Evolutionary conservation across 1,284 basidiomycete genomes (phyloP).

Genomic region (Ceratobasidium theobromae): DNA sequence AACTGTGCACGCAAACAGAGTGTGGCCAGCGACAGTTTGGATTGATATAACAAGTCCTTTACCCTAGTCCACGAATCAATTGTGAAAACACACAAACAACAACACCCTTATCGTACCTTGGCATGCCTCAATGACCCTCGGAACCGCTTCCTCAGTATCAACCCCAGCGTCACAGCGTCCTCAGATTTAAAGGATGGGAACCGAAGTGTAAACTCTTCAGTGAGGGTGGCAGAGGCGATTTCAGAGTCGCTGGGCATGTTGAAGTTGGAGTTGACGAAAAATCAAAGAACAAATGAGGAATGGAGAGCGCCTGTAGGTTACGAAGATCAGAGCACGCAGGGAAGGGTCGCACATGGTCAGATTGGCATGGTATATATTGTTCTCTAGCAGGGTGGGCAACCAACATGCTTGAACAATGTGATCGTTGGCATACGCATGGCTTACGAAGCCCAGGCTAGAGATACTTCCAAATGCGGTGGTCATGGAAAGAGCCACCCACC

Average conservation of each 20-base stretch:
- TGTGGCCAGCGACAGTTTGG: constrained; percentile 67
- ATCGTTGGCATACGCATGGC: neutral
- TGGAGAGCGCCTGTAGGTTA: constrained; percentile 2
- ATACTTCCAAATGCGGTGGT: neutral
- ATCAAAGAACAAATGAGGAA: neutral
- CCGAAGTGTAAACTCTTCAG: constrained; percentile 65
- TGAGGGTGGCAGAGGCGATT: constrained; percentile 65
- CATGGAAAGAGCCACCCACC: neutral
- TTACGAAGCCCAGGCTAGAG: constrained; percentile 5
- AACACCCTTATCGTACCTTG: constrained; percentile 7
- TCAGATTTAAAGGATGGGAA: constrained; percentile 71
- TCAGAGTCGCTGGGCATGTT: constrained; percentile 63
- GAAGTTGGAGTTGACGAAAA: constrained; percentile 39
- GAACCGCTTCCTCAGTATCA: constrained; percentile 77
- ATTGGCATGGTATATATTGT: constrained; percentile 10
- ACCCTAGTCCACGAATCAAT: constrained; percentile 51
- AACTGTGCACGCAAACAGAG: constrained; percentile 75
- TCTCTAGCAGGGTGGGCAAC: neutral
- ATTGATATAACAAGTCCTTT: constrained; percentile 76
- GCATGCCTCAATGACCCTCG: constrained; percentile 65
- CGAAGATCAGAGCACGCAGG: constrained; percentile 26
- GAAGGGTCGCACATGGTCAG: constrained; percentile 12
- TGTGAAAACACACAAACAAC: neutral
- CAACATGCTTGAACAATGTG: constrained; percentile 22
- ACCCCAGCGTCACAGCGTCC: constrained; percentile 75